These are phyloP conservation scores for Seminavis robusta DNA, from an alignment of 108 stramenopile species.

Conservation along the genomic window DNA sequence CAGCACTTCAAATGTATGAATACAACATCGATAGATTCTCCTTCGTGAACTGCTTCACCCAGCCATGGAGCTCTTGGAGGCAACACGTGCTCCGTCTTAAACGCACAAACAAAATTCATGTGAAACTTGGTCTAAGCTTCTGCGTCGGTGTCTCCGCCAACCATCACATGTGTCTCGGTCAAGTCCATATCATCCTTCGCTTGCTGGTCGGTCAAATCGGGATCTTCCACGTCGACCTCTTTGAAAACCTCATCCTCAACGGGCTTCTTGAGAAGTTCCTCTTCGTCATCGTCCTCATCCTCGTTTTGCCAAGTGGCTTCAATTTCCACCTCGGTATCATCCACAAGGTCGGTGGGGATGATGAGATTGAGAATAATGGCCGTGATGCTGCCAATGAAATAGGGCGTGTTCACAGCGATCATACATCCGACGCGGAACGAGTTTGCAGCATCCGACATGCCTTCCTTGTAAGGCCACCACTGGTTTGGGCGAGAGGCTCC, in stretches of 20 bases:
- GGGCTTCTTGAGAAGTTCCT: neutral
- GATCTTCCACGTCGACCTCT: no score
- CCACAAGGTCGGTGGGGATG: conserved; percentile 14
- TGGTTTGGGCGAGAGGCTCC: neutral
- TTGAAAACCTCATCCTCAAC: neutral
- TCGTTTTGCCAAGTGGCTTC: conserved; percentile 11
- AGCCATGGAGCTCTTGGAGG: no score
- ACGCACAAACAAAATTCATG: no score
- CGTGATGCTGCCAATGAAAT: conserved; percentile 18
- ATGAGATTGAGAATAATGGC: conserved; percentile 21
- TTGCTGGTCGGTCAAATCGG: no score
- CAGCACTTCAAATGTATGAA: no score
- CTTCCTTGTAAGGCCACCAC: conserved; percentile 19
- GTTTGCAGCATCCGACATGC: conserved; percentile 9
- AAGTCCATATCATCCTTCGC: no score
- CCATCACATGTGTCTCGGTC: no score
- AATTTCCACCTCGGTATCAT: conserved; percentile 1
- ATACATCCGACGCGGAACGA: conserved; percentile 16
- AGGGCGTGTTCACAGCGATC: conserved; percentile 24
- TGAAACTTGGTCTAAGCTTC: no score
- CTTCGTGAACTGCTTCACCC: no score
- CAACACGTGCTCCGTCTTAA: no score
- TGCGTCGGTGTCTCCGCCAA: no score
- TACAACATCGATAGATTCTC: no score
- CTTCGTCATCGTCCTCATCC: conserved; percentile 6